phyloP scores from a whole-genome alignment of 208 protist species.

The Acanthamoeba lenticulata region DNA sequence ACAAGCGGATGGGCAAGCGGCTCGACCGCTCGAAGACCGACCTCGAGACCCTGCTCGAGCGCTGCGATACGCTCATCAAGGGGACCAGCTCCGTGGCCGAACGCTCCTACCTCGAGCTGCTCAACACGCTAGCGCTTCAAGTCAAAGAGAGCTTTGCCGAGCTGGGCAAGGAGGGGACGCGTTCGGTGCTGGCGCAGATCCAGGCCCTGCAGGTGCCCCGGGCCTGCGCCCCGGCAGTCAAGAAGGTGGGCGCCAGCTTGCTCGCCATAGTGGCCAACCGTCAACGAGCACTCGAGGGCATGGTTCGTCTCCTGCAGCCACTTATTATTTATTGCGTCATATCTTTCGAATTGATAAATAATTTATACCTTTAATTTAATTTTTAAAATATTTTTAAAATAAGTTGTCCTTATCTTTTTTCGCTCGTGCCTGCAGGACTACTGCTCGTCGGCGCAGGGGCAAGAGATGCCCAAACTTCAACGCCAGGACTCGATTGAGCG shows the following conservation, averaged over 20 bases:
- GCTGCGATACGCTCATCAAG: background rate
- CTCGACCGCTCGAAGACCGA: background rate
- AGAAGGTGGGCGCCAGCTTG: background rate
- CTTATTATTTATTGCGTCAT: background rate
- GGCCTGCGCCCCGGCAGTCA: background rate
- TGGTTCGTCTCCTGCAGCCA: background rate
- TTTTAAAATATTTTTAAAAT: too few relatives aligned
- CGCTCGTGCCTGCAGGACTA: background rate
- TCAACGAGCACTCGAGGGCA: background rate
- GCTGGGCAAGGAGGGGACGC: background rate
- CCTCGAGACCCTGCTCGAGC: background rate
- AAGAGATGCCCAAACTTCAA: background rate
- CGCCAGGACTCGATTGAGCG: constrained; percentile 8
- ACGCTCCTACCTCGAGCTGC: background rate
- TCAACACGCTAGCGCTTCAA: background rate
- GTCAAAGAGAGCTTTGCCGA: background rate
- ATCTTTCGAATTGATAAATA: background rate
- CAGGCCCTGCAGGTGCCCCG: background rate
- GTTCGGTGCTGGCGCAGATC: background rate
- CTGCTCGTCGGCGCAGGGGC: background rate
- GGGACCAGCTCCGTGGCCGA: background rate
- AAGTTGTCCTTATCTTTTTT: background rate
- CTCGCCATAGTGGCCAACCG: background rate
- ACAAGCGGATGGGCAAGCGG: background rate
- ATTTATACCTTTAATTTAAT: too few relatives aligned